Base-by-base conservation (phyloP, 2,329 filamentous ascomycete species). In the Fusarium luffae region DNA sequence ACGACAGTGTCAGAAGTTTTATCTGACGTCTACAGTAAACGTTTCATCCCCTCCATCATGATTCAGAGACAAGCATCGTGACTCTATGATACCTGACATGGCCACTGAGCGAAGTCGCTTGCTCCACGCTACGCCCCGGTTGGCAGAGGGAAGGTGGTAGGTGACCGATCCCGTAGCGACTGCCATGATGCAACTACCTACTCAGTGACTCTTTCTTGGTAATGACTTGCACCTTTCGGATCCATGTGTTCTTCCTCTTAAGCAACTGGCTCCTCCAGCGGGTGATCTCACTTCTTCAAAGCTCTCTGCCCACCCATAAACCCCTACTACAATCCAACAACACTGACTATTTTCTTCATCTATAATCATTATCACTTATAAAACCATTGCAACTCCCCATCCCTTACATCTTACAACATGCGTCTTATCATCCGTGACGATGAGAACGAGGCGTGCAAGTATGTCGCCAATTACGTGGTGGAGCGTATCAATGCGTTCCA, bases 391-490 rank as follows among this genome's bases (percentile, higher is more conserved):
- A 49, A 59, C 63, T 73, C 66, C 63, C 66, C 61, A 70, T 65
- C 56, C 63, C 63, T 65, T 54, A 50, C 23, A 59, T 52, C 48
- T 71, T 59, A 65, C 78, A 82, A 74, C 74, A 96, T 93, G 93
- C 90, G 92, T 83, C 88, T 96, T 76, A 94, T 96, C 80, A 92
- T 96, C 77, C 88, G 92, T 78, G 90, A 94, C 79, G 86, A 93
- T 75, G 85, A 90, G 73, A 80, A 85, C 57, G 83, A 86, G 67
- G 91, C 91, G 59, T 93, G 92, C 76, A 84, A 85, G 73, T 94
- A 94, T 79, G 91, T 94, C 71, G 92, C 92, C 66, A 90, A 93
- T 79, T 94, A 95, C 81, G 91, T 96, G 74, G 89, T 94, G 80
- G 90, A 92, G 74, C 90, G 92, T 72, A 95, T 96, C 84, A 92